phyloP scores from a whole-genome alignment of 169 alveolate genomes.

The Plasmodium gaboni region DNA sequence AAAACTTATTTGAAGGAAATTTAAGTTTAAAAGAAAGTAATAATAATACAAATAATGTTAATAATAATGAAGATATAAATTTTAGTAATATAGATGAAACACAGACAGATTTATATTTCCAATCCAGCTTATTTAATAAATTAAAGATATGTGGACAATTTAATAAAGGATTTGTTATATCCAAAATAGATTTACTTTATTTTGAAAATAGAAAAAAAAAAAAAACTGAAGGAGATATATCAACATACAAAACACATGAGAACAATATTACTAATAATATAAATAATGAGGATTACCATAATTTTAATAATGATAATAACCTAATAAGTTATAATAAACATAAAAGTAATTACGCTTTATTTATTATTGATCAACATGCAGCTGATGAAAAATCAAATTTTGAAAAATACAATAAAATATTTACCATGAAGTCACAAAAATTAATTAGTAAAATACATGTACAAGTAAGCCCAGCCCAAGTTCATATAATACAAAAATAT shows the following conservation, averaged over 20 bases:
- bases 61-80: constrained; percentile 25
- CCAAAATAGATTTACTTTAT: constrained; percentile 81
- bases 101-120: constrained; percentile 55
- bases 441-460: constrained; percentile 93
- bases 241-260: too few relatives aligned
- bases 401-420: constrained; percentile 88
- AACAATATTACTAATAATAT: too few relatives aligned
- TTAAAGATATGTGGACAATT: constrained; percentile 93
- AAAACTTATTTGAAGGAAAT: constrained; percentile 26
- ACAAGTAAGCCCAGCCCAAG: constrained; percentile 91
- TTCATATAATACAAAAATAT: constrained; percentile 81
- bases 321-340: constrained; percentile 10
- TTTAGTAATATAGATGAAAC: constrained; percentile 54
- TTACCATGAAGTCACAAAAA: constrained; percentile 90
- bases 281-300: neutral
- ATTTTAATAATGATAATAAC: neutral
- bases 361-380: constrained; percentile 98
- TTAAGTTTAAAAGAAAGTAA: constrained; percentile 18
- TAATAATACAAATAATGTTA: neutral
- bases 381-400: constrained; percentile 96
- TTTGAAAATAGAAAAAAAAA: constrained; percentile 3
- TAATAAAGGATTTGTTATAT: constrained; percentile 96
- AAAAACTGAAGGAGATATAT: neutral
- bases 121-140: constrained; percentile 84
- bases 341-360: constrained; percentile 85